These are phyloP conservation scores for Lachnellula hyalina DNA, from an alignment of 2,329 filamentous ascomycete genomes.

Conservation along the genomic window DNA sequence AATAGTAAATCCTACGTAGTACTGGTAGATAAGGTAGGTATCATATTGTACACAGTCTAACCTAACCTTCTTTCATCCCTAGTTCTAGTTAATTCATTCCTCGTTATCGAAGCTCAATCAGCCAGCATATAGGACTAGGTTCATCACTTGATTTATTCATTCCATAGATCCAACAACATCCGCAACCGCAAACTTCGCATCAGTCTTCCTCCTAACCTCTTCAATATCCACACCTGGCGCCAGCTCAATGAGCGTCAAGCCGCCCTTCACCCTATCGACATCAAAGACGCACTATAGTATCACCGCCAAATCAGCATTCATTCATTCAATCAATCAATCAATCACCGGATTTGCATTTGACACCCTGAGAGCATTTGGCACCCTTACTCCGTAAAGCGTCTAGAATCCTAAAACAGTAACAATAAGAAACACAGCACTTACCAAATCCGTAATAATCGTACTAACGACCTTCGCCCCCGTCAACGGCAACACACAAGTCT, in stretches of 20 bases:
- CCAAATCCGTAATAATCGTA: constrained; percentile 12
- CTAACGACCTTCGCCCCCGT: constrained; percentile 41
- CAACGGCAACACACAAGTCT: constrained; percentile 57
- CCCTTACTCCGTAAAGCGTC: not conserved
- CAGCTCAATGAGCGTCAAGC: constrained; percentile 63
- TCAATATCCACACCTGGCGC: constrained; percentile 65
- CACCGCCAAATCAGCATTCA: not conserved
- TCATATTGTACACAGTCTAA: not conserved
- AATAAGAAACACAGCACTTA: not conserved
- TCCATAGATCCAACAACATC: constrained; percentile 48
- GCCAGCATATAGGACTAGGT: too few relatives aligned
- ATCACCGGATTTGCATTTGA: too few relatives aligned
- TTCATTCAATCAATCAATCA: too few relatives aligned
- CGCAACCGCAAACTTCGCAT: constrained; percentile 60
- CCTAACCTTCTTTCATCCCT: not conserved
- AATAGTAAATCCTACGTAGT: not conserved
- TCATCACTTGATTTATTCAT: constrained; percentile 10
- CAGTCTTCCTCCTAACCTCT: constrained; percentile 64
- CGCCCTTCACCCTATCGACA: constrained; percentile 57
- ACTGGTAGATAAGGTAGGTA: too few relatives aligned
- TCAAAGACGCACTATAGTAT: constrained; percentile 60
- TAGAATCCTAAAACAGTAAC: not conserved
- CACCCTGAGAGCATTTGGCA: too few relatives aligned
- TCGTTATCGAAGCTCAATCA: too few relatives aligned
- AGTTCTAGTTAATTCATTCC: not conserved